A percentile compares a stretch with the other conserved stretches of the same genome.
phyloP scores from a whole-genome alignment of 192 early-diverging fungal species.

The Spizellomyces punctatus region DNA sequence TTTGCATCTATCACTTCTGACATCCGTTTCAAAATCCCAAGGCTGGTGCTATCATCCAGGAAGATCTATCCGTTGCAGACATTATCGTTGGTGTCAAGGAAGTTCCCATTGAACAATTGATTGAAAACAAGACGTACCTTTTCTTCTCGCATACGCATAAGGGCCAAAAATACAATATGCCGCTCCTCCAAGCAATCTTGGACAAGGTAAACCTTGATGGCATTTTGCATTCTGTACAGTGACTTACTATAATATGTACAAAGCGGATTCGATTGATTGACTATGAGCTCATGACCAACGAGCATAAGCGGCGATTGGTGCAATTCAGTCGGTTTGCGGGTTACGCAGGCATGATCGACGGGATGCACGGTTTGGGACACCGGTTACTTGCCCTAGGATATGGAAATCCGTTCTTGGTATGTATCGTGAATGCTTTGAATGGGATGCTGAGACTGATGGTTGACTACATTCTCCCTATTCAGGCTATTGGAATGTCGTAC shows the following conservation, averaged over 20 bases:
- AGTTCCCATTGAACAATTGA: constrained; percentile 79
- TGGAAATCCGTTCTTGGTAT: constrained; percentile 80
- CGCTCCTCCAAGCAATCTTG: constrained; percentile 80
- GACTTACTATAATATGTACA: not conserved
- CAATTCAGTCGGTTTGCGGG: constrained; percentile 94
- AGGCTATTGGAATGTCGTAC: constrained; percentile 42
- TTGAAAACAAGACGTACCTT: constrained; percentile 88
- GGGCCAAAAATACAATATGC: constrained; percentile 94
- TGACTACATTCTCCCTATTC: not conserved
- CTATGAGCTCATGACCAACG: constrained; percentile 92
- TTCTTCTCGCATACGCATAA: constrained; percentile 99
- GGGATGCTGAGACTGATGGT: not conserved
- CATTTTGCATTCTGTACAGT: not conserved
- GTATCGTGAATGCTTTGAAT: constrained; percentile 51
- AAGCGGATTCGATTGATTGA: constrained; percentile 83
- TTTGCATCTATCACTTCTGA: constrained; percentile 4
- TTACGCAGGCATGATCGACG: constrained; percentile 92
- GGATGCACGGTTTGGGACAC: constrained; percentile 89
- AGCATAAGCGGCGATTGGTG: constrained; percentile 73
- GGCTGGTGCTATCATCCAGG: constrained; percentile 81
- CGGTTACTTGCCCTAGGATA: constrained; percentile 88
- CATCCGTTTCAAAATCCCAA: constrained; percentile 17
- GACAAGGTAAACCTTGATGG: constrained; percentile 70
- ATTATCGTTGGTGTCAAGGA: constrained; percentile 97
- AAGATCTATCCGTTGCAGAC: constrained; percentile 88